phyloP scores from a whole-genome alignment of 2,329 filamentous ascomycete genomes.

The Parafenestella ontariensis region DNA sequence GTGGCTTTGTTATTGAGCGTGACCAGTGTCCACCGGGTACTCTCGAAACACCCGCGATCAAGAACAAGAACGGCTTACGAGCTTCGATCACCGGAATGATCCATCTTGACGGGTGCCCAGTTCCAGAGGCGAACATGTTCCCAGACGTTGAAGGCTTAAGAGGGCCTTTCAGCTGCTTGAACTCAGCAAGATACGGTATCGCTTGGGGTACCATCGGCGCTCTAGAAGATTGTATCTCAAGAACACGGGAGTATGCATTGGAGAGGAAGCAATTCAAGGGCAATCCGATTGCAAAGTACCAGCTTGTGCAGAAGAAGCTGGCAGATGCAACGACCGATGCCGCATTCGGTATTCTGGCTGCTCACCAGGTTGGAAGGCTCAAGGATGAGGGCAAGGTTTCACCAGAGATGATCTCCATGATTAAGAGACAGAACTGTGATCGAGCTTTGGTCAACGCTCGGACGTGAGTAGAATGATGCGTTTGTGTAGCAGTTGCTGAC shows the following conservation, averaged over 20 bases:
- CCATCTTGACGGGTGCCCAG: conserved; percentile 87
- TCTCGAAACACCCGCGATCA: conserved; percentile 87
- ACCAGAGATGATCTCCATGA: conserved; percentile 96
- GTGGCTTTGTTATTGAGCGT: conserved; percentile 89
- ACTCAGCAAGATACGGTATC: conserved; percentile 92
- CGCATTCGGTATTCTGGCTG: conserved; percentile 87
- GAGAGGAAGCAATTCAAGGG: conserved; percentile 96
- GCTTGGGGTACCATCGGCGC: conserved; percentile 93
- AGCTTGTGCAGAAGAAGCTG: conserved; percentile 97
- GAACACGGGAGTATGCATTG: conserved; percentile 84
- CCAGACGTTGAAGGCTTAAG: conserved; percentile 84
- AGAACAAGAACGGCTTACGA: conserved; percentile 92
- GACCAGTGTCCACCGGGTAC: conserved; percentile 85
- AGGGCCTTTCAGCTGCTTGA: conserved; percentile 93
- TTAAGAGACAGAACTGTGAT: conserved; percentile 98
- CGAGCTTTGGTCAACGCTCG: conserved; percentile 80
- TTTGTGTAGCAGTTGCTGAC: conserved; percentile 13
- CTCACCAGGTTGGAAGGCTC: conserved; percentile 86
- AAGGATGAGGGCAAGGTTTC: conserved; percentile 89
- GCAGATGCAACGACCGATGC: conserved; percentile 91
- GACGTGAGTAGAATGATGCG: conserved; percentile 52
- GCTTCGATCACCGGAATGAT: conserved; percentile 98
- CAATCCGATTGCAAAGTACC: conserved; percentile 94
- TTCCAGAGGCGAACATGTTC: conserved; percentile 92
- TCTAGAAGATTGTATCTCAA: conserved; percentile 85